These are phyloP conservation scores for Leccinum incarnatum DNA, from an alignment of 768 basidiomycete genomes.

Conservation along the genomic window DNA sequence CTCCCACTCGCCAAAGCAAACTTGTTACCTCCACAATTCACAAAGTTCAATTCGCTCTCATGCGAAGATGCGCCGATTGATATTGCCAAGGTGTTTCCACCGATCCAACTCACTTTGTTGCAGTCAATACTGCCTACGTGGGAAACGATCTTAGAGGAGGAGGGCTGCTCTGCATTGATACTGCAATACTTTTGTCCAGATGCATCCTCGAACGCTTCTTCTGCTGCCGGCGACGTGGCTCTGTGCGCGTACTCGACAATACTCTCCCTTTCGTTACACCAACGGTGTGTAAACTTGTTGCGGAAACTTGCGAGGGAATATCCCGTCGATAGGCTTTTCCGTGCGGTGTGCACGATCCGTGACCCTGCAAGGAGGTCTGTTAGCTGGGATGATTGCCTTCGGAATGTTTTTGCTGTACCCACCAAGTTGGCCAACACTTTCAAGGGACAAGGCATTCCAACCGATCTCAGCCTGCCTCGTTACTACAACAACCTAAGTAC, in stretches of 20 bases:
- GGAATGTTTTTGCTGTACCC: constrained; percentile 62
- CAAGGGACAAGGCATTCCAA: constrained; percentile 44
- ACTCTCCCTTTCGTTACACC: constrained; percentile 45
- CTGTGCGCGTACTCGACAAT: constrained; percentile 65
- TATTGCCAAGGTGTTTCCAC: constrained; percentile 39
- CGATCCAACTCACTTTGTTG: constrained; percentile 64
- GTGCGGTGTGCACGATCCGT: constrained; percentile 41
- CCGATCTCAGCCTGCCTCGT: constrained; percentile 48
- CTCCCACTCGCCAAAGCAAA: constrained; percentile 55
- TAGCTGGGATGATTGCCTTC: constrained; percentile 77
- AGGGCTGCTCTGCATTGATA: constrained; percentile 43
- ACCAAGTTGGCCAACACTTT: constrained; percentile 75
- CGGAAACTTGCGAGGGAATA: constrained; percentile 57
- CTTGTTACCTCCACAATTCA: constrained; percentile 60
- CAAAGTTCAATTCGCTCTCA: constrained; percentile 40
- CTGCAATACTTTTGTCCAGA: constrained; percentile 78
- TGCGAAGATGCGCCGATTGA: constrained; percentile 17
- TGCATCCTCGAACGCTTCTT: constrained; percentile 48
- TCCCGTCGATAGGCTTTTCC: constrained; percentile 65
- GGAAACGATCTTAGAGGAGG: constrained; percentile 52
- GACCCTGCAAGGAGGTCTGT: constrained; percentile 31
- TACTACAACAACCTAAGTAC: constrained; percentile 56
- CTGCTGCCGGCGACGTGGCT: constrained; percentile 51
- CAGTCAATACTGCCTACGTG: constrained; percentile 68
- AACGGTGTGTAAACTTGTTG: constrained; percentile 52